Evolutionary conservation across 2,329 filamentous ascomycete genomes (phyloP).

Genomic region (Verticillium albo-atrum): DNA sequence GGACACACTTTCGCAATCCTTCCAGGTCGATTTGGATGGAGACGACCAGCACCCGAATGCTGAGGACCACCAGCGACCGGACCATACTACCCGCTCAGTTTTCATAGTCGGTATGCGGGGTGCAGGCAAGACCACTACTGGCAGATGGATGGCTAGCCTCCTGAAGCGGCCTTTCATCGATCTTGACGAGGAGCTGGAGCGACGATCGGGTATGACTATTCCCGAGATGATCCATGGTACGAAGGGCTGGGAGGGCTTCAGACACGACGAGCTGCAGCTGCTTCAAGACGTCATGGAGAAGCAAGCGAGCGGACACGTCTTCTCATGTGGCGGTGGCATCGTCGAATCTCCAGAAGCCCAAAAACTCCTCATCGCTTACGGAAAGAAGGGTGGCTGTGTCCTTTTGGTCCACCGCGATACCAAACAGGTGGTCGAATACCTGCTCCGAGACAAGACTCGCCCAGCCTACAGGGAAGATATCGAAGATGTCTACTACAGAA

Average conservation of each 20-base stretch:
- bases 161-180: conserved; percentile 78
- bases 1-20: conserved; percentile 78
- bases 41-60: conserved; percentile 48
- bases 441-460: conserved; percentile 82
- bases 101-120: conserved; percentile 98
- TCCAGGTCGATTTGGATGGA: conserved; percentile 72
- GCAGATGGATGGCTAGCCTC: conserved; percentile 74
- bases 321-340: conserved; percentile 91
- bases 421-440: conserved; percentile 80
- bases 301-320: conserved; percentile 70
- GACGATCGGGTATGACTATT: conserved; percentile 67
- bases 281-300: conserved; percentile 71
- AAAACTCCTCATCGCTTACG: conserved; percentile 68
- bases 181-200: conserved; percentile 83
- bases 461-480: conserved; percentile 93
- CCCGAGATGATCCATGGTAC: conserved; percentile 74
- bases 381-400: conserved; percentile 74
- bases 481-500: conserved; percentile 81
- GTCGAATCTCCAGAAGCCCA: conserved; percentile 82
- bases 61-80: conserved; percentile 26
- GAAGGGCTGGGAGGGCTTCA: conserved; percentile 83
- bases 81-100: conserved; percentile 58
- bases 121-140: conserved; percentile 92
- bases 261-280: conserved; percentile 70
- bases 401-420: conserved; percentile 85